These are phyloP conservation scores for Hordeum vulgare DNA, from an alignment of 176 grass and related monocot species.

Conservation along the genomic window DNA sequence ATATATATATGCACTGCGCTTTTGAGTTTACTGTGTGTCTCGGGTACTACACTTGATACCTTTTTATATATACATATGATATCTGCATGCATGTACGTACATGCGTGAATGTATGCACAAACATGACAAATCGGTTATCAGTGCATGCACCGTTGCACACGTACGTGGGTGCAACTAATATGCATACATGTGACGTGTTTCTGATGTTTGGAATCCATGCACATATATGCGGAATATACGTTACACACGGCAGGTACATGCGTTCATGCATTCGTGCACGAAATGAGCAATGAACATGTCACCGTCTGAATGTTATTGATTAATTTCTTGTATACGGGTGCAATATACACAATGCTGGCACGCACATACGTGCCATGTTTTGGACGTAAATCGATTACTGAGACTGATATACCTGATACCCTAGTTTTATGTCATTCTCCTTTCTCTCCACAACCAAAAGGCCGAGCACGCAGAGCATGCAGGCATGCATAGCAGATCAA, in stretches of 20 bases:
- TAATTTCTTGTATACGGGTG: background rate
- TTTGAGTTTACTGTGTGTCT: background rate
- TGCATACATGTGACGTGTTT: background rate
- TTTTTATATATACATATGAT: background rate
- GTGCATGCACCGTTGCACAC: background rate
- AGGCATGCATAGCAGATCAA: background rate
- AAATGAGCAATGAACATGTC: background rate
- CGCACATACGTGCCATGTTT: background rate
- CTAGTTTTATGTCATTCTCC: background rate
- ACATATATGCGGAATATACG: background rate
- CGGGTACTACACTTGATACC: background rate
- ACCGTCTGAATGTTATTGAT: background rate
- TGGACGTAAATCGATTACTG: background rate
- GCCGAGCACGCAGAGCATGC: background rate
- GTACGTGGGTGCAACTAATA: conserved; percentile 9
- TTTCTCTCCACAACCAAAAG: background rate
- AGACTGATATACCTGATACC: background rate
- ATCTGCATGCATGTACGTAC: background rate
- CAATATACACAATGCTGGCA: background rate
- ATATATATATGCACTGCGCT: background rate
- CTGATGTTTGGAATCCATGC: background rate
- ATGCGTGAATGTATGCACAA: background rate
- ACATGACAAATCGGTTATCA: background rate
- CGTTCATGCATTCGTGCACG: background rate
- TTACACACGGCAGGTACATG: background rate